phyloP scores from a whole-genome alignment of 2,329 filamentous ascomycete genomes.

The Knufia fluminis region DNA sequence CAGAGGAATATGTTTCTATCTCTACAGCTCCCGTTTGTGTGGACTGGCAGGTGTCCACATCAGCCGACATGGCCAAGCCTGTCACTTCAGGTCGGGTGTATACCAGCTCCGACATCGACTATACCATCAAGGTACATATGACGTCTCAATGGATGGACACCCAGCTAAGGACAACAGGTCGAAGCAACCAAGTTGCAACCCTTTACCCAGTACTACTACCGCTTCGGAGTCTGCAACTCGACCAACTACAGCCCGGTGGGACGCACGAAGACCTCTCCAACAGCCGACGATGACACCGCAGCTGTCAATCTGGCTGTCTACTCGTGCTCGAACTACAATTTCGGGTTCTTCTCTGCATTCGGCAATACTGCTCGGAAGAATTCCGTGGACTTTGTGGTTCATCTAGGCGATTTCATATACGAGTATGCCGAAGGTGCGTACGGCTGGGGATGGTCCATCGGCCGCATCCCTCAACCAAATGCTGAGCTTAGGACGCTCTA shows the following conservation, averaged over 20 bases:
- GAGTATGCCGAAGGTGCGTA: constrained; percentile 39
- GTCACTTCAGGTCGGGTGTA: constrained; percentile 53
- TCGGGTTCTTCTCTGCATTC: constrained; percentile 23
- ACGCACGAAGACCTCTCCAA: constrained; percentile 60
- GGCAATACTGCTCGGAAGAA: constrained; percentile 49
- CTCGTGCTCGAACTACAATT: constrained; percentile 60
- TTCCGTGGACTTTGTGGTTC: constrained; percentile 51
- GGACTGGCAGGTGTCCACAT: constrained; percentile 51
- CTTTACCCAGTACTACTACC: constrained; percentile 60
- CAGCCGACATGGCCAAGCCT: constrained; percentile 37
- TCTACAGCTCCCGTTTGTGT: constrained; percentile 58
- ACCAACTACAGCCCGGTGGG: constrained; percentile 54
- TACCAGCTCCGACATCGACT: constrained; percentile 66
- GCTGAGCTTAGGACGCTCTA: constrained; percentile 39
- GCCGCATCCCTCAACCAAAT: constrained; percentile 46
- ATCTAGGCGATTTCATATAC: constrained; percentile 56
- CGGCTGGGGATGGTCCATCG: constrained; percentile 44
- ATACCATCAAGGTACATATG: constrained; percentile 55
- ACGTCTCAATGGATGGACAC: constrained; percentile 5
- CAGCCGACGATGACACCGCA: constrained; percentile 46
- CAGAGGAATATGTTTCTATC: constrained; percentile 45
- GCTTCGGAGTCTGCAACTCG: constrained; percentile 59
- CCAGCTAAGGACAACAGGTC: constrained; percentile 35
- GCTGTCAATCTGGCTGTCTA: constrained; percentile 58
- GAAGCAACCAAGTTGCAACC: constrained; percentile 55